These are phyloP conservation scores for Begonia loranthoides DNA, from an alignment of 306 rosid species.

Conservation along the genomic window DNA sequence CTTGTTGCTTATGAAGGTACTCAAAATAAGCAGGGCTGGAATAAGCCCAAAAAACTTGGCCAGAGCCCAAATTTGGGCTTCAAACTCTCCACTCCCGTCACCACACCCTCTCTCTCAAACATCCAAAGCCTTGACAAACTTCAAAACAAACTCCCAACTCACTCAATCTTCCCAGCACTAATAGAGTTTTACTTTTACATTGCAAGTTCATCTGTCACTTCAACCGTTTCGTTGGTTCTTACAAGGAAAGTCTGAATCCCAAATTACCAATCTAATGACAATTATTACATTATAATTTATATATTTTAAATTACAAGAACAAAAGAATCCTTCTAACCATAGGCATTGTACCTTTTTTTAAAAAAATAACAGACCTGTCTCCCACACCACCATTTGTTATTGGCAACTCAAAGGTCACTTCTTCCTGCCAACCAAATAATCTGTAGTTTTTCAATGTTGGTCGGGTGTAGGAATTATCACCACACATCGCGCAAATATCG, in stretches of 20 bases:
- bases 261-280: conserved; percentile 25
- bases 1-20: no score
- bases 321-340: conserved; percentile 29
- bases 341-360: neutral
- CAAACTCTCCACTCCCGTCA: no score
- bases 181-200: no score
- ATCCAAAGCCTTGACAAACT: no score
- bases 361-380: conserved; percentile 7
- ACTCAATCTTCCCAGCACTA: no score
- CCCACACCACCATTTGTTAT: conserved; percentile 4
- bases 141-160: no score
- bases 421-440: conserved; percentile 1
- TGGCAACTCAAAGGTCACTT: conserved; percentile 16
- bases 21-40: no score
- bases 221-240: conserved; percentile 43
- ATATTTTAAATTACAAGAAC: conserved; percentile 28
- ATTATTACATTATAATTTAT: conserved; percentile 8
- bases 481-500: conserved; percentile 95
- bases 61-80: no score
- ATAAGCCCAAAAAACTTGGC: no score
- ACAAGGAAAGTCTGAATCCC: conserved; percentile 20
- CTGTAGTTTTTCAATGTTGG: neutral
- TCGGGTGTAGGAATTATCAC: conserved; percentile 15
- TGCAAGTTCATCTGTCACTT: conserved; percentile 7
- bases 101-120: no score